A percentile compares a stretch with the other conserved stretches of the same genome.
Conservation (phyloP, 495 filamentous ascomycete genomes). For the Cercophora newfieldiana region DNA sequence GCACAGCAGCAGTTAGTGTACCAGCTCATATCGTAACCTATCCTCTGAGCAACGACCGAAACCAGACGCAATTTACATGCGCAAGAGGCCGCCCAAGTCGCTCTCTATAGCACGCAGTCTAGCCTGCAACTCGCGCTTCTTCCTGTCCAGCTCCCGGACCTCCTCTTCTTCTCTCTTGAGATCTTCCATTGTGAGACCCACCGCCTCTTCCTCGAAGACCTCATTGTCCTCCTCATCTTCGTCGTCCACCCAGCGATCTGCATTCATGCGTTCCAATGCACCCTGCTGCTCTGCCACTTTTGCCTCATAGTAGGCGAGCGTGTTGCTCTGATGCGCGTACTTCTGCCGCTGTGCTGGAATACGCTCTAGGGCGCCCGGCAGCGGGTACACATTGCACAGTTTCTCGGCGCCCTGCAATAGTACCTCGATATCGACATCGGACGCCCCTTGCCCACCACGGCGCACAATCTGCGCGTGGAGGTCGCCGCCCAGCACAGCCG, state of each 20-base stretch:
- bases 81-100: slow-evolving; percentile 67
- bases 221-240: slow-evolving; percentile 45
- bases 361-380: slow-evolving; percentile 77
- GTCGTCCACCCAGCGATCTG: slow-evolving; percentile 46
- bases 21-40: background rate
- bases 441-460: slow-evolving; percentile 48
- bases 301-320: slow-evolving; percentile 74
- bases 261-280: slow-evolving; percentile 72
- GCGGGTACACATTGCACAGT: slow-evolving; percentile 81
- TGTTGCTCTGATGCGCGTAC: slow-evolving; percentile 69
- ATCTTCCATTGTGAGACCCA: slow-evolving; percentile 69
- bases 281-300: slow-evolving; percentile 75
- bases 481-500: slow-evolving; percentile 83
- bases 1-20: background rate
- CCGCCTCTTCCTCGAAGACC: slow-evolving; percentile 40
- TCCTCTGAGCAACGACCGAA: background rate
- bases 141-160: slow-evolving; percentile 72
- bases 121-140: slow-evolving; percentile 73
- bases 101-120: slow-evolving; percentile 77
- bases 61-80: background rate
- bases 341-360: slow-evolving; percentile 71
- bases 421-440: slow-evolving; percentile 85
- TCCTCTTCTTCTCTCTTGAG: slow-evolving; percentile 75
- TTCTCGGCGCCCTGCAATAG: slow-evolving; percentile 87
- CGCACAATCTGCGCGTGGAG: slow-evolving; percentile 79